Conservation (phyloP, 371 early-diverging fungal genomes). For the Nematocida minor region DNA sequence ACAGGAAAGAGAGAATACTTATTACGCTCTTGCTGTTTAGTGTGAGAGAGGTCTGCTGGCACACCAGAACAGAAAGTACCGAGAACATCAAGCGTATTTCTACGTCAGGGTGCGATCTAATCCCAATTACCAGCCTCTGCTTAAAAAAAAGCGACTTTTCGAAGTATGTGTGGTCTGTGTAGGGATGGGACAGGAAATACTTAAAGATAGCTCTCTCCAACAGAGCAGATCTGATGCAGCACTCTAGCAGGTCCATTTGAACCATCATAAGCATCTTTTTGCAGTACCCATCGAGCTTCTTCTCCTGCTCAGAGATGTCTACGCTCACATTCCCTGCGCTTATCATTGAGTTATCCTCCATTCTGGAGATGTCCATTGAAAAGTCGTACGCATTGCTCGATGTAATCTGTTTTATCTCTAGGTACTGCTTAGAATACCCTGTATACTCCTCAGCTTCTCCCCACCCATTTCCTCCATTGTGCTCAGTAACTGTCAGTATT, state of each 20-base stretch:
- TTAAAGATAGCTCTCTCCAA: conserved; percentile 10
- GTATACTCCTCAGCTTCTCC: not conserved
- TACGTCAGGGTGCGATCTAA: not conserved
- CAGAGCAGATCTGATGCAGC: conserved; percentile 2
- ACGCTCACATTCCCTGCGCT: not conserved
- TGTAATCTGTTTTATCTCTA: not conserved
- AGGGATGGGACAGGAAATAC: not conserved
- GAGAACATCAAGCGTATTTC: conserved; percentile 20
- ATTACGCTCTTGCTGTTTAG: not conserved
- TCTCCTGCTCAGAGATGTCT: not conserved
- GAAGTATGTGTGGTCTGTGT: not conserved
- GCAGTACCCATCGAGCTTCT: not conserved
- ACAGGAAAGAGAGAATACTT: conserved; percentile 6
- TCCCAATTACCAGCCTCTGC: conserved; percentile 7
- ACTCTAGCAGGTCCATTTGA: conserved; percentile 30
- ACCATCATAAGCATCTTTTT: not conserved
- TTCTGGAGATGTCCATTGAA: conserved; percentile 31
- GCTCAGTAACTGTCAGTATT: conserved; percentile 2
- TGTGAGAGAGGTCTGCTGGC: not conserved
- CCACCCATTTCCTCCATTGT: not conserved
- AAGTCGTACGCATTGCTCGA: not conserved
- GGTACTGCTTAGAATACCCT: not conserved
- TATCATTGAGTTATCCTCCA: not conserved
- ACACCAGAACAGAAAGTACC: not conserved
- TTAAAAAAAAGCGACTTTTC: conserved; percentile 9